Percentiles rank a stretch among this genome's conserved stretches.
Evolutionary conservation across 164 flowering plant genomes (phyloP).

Genomic region (Nymphaea colorata): DNA sequence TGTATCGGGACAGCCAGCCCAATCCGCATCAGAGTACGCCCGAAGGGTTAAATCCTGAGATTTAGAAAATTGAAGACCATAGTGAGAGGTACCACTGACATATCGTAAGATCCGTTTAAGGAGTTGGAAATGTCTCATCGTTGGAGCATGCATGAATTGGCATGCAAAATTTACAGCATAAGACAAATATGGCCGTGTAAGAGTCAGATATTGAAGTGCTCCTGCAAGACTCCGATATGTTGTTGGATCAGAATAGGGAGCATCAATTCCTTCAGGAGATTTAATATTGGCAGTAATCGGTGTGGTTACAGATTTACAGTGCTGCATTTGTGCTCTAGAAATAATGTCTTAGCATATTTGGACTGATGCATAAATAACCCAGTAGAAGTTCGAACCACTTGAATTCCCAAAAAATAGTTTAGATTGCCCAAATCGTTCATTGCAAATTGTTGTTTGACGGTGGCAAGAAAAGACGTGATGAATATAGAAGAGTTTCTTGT

Average conservation of each 20-base stretch:
- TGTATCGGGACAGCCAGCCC: neutral
- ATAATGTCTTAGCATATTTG: neutral
- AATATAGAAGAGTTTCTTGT: no score
- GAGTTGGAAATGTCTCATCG: neutral
- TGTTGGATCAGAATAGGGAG: neutral
- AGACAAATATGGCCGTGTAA: neutral
- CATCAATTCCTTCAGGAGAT: neutral
- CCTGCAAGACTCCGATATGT: neutral
- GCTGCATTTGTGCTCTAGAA: neutral
- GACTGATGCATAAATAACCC: neutral
- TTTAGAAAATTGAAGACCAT: neutral
- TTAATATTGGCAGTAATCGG: neutral
- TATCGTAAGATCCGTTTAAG: neutral
- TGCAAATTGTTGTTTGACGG: no score
- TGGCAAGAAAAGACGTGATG: no score
- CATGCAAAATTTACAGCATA: neutral
- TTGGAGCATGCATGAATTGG: slow-evolving; percentile 1
- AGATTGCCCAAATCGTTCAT: neutral
- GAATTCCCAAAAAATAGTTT: neutral
- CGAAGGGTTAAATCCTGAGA: neutral
- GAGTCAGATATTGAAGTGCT: neutral
- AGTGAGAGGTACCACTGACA: neutral
- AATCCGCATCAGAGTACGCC: neutral
- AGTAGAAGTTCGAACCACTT: neutral
- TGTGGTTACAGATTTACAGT: neutral